Conservation (phyloP, 139 green algal species). For the Chlorella sp. region DNA sequence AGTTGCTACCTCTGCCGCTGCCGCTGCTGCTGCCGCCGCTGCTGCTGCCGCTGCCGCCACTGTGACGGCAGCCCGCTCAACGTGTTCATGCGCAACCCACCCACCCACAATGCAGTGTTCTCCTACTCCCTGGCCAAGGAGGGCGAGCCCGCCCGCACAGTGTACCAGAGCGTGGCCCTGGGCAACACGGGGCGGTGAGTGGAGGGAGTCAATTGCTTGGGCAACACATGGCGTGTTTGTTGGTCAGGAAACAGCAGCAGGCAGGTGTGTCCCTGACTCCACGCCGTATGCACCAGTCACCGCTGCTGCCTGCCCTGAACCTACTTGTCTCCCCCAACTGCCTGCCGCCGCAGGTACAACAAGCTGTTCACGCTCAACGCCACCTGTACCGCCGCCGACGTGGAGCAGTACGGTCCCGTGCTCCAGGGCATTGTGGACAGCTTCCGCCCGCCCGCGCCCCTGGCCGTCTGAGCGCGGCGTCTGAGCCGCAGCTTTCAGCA, state of each 20-base stretch:
- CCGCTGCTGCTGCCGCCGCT: too few species aligned
- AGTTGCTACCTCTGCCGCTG: too few species aligned
- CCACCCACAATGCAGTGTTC: too few species aligned
- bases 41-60: too few species aligned
- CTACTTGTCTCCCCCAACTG: neutral
- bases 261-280: too few species aligned
- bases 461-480: too few species aligned
- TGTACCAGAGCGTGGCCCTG: slow-evolving; percentile 33
- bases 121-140: neutral
- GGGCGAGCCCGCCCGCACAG: slow-evolving; percentile 5
- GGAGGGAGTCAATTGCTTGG: neutral
- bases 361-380: slow-evolving; percentile 40
- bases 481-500: too few species aligned
- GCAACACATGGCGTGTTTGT: too few species aligned
- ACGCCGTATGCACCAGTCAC: too few species aligned
- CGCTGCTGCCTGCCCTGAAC: too few species aligned
- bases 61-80: too few species aligned
- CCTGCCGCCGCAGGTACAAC: neutral
- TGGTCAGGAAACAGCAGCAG: neutral
- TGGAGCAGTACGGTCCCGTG: slow-evolving; percentile 1
- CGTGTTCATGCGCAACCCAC: too few species aligned
- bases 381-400: slow-evolving; percentile 19
- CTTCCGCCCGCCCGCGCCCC: slow-evolving; percentile 18
- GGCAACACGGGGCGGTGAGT: slow-evolving; percentile 15
- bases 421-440: slow-evolving; percentile 22